Conservation (phyloP, 805 yeast genomes). For the Candida ipomoeae region DNA sequence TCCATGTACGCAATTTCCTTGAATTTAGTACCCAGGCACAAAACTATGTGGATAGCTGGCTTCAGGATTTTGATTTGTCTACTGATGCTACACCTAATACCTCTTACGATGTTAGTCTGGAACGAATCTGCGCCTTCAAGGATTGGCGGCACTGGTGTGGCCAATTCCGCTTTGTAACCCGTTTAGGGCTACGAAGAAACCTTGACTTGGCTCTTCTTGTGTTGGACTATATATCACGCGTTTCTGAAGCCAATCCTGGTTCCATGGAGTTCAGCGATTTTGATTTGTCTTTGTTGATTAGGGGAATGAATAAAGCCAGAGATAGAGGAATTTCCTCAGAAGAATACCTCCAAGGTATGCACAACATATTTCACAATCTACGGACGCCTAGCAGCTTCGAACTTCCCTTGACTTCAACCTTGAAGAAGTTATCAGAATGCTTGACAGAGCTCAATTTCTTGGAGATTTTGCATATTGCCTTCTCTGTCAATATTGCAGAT, state of each 20-base stretch:
- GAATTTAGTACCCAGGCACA: constrained; percentile 26
- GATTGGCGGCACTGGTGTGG: constrained; percentile 18
- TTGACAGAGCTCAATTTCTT: neutral
- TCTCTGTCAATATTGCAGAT: constrained; percentile 2
- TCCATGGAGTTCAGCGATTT: neutral
- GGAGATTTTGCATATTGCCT: neutral
- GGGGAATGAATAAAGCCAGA: constrained; percentile 1
- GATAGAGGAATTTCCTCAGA: neutral
- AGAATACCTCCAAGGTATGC: neutral
- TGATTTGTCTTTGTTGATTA: neutral
- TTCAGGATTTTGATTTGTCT: neutral
- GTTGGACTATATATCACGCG: neutral
- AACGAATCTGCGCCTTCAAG: neutral
- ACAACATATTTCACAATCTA: neutral
- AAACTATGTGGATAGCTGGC: constrained; percentile 18
- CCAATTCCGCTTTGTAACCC: constrained; percentile 19
- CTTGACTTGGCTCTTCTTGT: neutral
- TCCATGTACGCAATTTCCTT: constrained; percentile 39
- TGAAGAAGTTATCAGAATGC: neutral
- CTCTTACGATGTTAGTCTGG: neutral
- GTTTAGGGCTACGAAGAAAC: constrained; percentile 7
- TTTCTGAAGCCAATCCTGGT: neutral
- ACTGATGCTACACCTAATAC: neutral
- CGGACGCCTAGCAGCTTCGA: neutral
- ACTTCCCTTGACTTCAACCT: neutral